Base-by-base conservation (phyloP, 2,329 filamentous ascomycete genomes). In the Cercospora berteroae region DNA sequence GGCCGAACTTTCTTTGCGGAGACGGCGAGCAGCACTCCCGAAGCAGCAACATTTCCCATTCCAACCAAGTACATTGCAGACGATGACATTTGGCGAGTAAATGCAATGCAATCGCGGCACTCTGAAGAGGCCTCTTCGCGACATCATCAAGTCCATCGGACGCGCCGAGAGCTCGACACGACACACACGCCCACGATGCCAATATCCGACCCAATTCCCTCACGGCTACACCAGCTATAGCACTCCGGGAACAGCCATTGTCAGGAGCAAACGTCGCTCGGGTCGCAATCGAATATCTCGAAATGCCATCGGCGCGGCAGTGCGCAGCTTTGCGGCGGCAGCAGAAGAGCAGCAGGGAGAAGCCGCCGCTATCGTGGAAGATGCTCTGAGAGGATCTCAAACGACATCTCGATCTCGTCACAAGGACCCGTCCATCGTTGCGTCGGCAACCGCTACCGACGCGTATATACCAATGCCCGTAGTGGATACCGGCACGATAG, bases 91-190 rank as follows among this genome's bases (percentile, higher is more conserved):
- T n/a, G 27, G 10, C n/a, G 48, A 12, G 60, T 70, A 60, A 64
- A 73, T 73, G 72, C 72, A 68, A 70, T 69, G 69, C 65, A 61
- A 56, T 60, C 59, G 39, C 20, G 66, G 69, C 63, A 57, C 65
- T 59, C 66, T 72, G 50, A 64, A 50, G 55, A 68, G 69, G 68
- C 71, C 71, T 29, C 68, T 73, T 27, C 64, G 70, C 48, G 52
- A 65, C 42, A 70, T 71, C 63, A 67, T 73, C 67, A 67, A 70
- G 36, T 70, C 67, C 39, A 71, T 71, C 29, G 70, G 71, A 33
- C 55, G 42, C 60, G 39, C 42, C 44, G 58, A n/a, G 10, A 16
- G 52, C 63, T 25, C 13, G 60, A 58, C 44, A 20, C 58, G 13
- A 62, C 44, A 13, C 25, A 13, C 52, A 33, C 64, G 31, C 39